Percentiles rank a stretch among this genome's conserved stretches.
These are phyloP conservation scores for Taiozyma onychis DNA, from an alignment of 1,139 yeast genomes.

Conservation along the genomic window DNA sequence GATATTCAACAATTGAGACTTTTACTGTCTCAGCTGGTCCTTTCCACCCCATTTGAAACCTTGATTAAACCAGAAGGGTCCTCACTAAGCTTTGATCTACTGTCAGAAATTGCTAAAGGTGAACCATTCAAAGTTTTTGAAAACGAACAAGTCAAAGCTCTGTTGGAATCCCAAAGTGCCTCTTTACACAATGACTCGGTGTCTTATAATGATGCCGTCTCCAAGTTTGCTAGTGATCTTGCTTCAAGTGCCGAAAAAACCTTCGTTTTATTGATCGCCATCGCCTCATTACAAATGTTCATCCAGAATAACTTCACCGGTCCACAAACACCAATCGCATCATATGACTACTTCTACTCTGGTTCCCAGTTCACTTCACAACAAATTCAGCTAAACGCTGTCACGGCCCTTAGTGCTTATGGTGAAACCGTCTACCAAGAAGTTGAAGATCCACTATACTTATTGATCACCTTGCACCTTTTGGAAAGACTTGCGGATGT, in stretches of 20 bases:
- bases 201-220: slow-evolving; percentile 4
- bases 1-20: slow-evolving; percentile 4
- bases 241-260: slow-evolving; percentile 1
- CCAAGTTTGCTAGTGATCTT: not conserved
- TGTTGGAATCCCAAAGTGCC: not conserved
- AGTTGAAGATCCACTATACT: slow-evolving; percentile 46
- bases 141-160: slow-evolving; percentile 2
- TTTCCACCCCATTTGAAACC: slow-evolving; percentile 7
- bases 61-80: slow-evolving; percentile 5
- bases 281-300: slow-evolving; percentile 61
- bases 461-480: slow-evolving; percentile 42
- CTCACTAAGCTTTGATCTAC: not conserved
- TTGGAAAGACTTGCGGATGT: slow-evolving; percentile 44
- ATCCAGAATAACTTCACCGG: slow-evolving; percentile 82
- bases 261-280: slow-evolving; percentile 32
- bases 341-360: slow-evolving; percentile 24
- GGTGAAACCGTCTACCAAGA: slow-evolving; percentile 65
- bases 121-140: slow-evolving; percentile 14
- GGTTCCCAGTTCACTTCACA: slow-evolving; percentile 15
- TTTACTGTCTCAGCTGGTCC: slow-evolving; percentile 11
- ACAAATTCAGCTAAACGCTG: slow-evolving; percentile 17
- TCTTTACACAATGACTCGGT: slow-evolving; percentile 1
- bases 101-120: slow-evolving; percentile 11
- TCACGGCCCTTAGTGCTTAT: slow-evolving; percentile 41
- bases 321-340: slow-evolving; percentile 47